Base-by-base conservation (phyloP, 176 grass and related monocot genomes). In the Miscanthus lutarioriparius region DNA sequence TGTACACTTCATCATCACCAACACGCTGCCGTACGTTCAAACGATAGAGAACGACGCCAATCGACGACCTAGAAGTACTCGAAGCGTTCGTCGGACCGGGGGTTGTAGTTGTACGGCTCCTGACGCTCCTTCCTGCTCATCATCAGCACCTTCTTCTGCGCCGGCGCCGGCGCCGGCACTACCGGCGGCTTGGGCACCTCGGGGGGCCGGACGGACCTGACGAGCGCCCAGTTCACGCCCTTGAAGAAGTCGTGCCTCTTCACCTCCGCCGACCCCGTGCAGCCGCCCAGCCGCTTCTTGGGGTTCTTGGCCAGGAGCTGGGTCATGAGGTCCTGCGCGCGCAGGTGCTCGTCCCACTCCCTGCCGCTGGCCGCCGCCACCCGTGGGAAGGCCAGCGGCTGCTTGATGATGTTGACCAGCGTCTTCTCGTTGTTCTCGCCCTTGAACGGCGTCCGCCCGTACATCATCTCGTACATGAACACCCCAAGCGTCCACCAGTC, bases 401-500 rank as follows among this genome's bases (percentile, higher is more conserved):
- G 88, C 86, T 88, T 92, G 66, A 97, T 75, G 81, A 97, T 97
- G 90, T 92, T 97, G 43, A 85, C 49, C 14, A 97, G 90, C 2
- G 95, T 97, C 87, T 89, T 89, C 84, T 92, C 82, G 58, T 97
- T 97, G 85, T 56, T 87, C 80, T 92, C 95, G 33, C 95, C 92
- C 72, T 92, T 97, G 81, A 97, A 97, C 44, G 92, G 95, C 32
- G 95, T 97, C 26, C 79, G 80, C 15, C 92, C 95, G 53, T 97
- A 89, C 9, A 97, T 22, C 95, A 97, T 94, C 86, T 97, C 92
- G 78, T 97, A 97, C 85, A 97, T 64, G 87, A 97, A 97, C 84
- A 97, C 90, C 0, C 95, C 92, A 11, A 97, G 90, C 0, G 92
- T 94, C 95, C 95, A 97, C 95, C 95, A 97, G 83, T 97, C 95